Conservation (phyloP, 306 rosid species). For the Corylus americana region DNA sequence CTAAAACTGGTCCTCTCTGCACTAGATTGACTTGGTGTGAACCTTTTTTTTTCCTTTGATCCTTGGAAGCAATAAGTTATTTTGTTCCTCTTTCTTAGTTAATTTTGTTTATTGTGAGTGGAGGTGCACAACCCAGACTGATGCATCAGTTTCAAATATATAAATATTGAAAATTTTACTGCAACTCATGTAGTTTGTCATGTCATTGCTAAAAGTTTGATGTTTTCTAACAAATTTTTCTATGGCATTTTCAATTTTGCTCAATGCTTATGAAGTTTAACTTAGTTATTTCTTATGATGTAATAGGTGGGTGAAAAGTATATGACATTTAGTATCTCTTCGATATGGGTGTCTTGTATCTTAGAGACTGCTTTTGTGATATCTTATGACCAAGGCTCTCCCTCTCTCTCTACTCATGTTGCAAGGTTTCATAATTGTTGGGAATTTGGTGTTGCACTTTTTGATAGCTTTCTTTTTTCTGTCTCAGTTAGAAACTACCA, state of each 20-base stretch:
- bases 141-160: background rate
- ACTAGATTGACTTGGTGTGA: background rate
- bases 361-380: too few species aligned
- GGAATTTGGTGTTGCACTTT: slow-evolving; percentile 6
- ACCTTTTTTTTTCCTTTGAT: background rate
- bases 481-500: slow-evolving; percentile 74
- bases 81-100: background rate
- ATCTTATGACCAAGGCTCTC: too few species aligned
- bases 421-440: background rate
- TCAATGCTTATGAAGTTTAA: too few species aligned
- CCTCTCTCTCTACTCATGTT: background rate
- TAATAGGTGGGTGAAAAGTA: too few species aligned
- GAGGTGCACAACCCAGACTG: background rate
- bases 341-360: too few species aligned
- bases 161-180: background rate
- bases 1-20: background rate
- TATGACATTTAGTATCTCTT: too few species aligned
- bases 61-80: background rate
- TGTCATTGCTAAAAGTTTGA: background rate
- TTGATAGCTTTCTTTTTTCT: slow-evolving; percentile 31
- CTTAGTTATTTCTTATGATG: too few species aligned
- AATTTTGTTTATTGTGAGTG: background rate
- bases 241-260: background rate
- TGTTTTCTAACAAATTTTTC: background rate
- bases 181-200: background rate